Evolutionary conservation across 371 early-diverging fungal species (phyloP).

Genomic region (Blakeslea trispora): DNA sequence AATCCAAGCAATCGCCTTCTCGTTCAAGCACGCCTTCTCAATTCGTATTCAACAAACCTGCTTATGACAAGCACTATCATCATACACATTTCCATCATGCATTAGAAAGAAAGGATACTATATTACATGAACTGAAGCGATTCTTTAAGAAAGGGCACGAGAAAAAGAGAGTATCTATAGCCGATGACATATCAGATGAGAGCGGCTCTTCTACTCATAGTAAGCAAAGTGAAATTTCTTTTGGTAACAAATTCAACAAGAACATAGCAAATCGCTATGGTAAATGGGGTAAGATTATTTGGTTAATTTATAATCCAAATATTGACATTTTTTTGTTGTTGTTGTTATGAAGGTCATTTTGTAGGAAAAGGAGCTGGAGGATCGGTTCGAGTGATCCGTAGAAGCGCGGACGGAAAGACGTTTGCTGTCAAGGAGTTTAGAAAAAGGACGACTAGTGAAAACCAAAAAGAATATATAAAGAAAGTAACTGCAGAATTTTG

Average conservation of each 20-base stretch:
- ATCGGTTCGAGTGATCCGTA: slow-evolving; percentile 66
- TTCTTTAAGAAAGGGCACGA: slow-evolving; percentile 39
- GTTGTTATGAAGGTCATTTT: slow-evolving; percentile 30
- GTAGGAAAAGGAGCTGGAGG: slow-evolving; percentile 80
- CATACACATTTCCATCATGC: slow-evolving; percentile 50
- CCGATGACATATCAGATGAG: slow-evolving; percentile 13
- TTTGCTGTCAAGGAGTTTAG: slow-evolving; percentile 86
- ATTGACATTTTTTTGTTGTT: too few species aligned
- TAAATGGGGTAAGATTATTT: slow-evolving; percentile 43
- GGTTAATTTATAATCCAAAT: too few species aligned
- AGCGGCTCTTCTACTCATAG: slow-evolving; percentile 43
- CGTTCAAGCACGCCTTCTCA: slow-evolving; percentile 42
- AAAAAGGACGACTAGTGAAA: slow-evolving; percentile 60
- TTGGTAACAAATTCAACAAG: slow-evolving; percentile 41
- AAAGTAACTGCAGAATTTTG: slow-evolving; percentile 83
- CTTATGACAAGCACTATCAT: slow-evolving; percentile 47
- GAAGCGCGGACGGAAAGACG: slow-evolving; percentile 54
- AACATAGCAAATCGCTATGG: slow-evolving; percentile 40
- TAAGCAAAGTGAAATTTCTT: slow-evolving; percentile 31
- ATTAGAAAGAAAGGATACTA: slow-evolving; percentile 46
- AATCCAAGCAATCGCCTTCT: not conserved
- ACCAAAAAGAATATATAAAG: slow-evolving; percentile 76
- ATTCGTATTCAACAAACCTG: slow-evolving; percentile 51
- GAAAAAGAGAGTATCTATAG: slow-evolving; percentile 25
- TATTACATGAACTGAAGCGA: slow-evolving; percentile 57